phyloP scores from a whole-genome alignment of 2,329 filamentous ascomycete species.

The Bertia moriformis region DNA sequence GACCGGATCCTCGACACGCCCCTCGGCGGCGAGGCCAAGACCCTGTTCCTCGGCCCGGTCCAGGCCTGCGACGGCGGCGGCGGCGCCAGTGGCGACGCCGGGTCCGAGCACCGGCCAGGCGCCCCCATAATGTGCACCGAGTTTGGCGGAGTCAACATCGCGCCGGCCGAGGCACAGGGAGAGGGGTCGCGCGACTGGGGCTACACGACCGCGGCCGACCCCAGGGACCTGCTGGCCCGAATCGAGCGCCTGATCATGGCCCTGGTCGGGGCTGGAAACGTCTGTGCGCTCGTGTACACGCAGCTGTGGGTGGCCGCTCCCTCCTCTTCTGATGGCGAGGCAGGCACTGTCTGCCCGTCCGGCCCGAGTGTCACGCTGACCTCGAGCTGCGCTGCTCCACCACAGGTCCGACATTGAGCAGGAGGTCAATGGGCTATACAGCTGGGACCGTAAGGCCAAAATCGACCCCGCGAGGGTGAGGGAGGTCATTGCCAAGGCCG shows the following conservation, averaged over 20 bases:
- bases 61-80: too few relatives aligned
- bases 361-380: too few relatives aligned
- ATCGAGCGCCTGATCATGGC: conserved; percentile 43
- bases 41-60: conserved; percentile 34
- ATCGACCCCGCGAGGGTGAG: conserved; percentile 40
- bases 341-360: too few relatives aligned
- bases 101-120: conserved; percentile 31
- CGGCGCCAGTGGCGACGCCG: conserved; percentile 19
- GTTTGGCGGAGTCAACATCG: conserved; percentile 56
- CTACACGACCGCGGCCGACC: conserved; percentile 49
- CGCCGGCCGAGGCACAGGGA: conserved; percentile 22
- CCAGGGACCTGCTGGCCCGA: conserved; percentile 40
- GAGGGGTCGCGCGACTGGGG: conserved; percentile 43
- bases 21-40: conserved; percentile 22
- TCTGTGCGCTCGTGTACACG: conserved; percentile 52
- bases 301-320: conserved; percentile 41
- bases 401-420: conserved; percentile 45
- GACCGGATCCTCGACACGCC: conserved; percentile 37
- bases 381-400: too few relatives aligned
- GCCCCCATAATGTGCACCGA: conserved; percentile 53
- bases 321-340: neutral
- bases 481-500: conserved; percentile 37
- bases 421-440: conserved; percentile 53
- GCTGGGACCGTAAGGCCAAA: conserved; percentile 45
- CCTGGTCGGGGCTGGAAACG: conserved; percentile 37